Percentiles rank a stretch among this genome's conserved stretches.
Conservation (phyloP, 2,329 filamentous ascomycete genomes). For the Cladosporium sp. region DNA sequence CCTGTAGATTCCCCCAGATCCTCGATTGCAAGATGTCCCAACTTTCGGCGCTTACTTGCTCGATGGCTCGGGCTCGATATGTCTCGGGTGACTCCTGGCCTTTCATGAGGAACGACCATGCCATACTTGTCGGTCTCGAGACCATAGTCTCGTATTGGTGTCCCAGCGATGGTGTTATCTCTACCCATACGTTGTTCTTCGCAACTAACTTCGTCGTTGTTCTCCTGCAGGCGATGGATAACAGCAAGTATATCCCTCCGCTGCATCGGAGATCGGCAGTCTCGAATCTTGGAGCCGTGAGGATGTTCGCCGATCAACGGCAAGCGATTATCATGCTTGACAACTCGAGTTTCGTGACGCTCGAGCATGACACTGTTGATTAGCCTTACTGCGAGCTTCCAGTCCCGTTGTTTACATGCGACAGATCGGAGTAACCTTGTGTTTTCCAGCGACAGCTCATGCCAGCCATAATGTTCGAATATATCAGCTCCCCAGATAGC, state of each 20-base stretch:
- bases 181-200: conserved; percentile 3
- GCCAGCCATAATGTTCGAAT: conserved; percentile 17
- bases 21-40: not conserved
- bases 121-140: conserved; percentile 8
- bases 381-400: conserved; percentile 4
- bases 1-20: not conserved
- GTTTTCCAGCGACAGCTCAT: conserved; percentile 1
- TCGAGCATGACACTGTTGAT: conserved; percentile 7
- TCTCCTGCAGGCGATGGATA: not conserved
- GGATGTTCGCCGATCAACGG: conserved; percentile 6
- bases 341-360: not conserved
- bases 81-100: not conserved
- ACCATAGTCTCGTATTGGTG: conserved; percentile 7
- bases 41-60: conserved; percentile 9
- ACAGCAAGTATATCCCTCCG: conserved; percentile 3
- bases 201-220: not conserved
- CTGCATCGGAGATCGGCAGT: conserved; percentile 8
- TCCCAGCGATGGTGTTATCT: conserved; percentile 1
- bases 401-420: conserved; percentile 3
- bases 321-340: conserved; percentile 3
- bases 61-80: conserved; percentile 2
- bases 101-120: not conserved
- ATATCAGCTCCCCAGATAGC: conserved; percentile 6
- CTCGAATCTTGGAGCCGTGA: not conserved
- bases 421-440: conserved; percentile 7